phyloP scores from a whole-genome alignment of 257 asterid species.

The Solanum tacnaense region DNA sequence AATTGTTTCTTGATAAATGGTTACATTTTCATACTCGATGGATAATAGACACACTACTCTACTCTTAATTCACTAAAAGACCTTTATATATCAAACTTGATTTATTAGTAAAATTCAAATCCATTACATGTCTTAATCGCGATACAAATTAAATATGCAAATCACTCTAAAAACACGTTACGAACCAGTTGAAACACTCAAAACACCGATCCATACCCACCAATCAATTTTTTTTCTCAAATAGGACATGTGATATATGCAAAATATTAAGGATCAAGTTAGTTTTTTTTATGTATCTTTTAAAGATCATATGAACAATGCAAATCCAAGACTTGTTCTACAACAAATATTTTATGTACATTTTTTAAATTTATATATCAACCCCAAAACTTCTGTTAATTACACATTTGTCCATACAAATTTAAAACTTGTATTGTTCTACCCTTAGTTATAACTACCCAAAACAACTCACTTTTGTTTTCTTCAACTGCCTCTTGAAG shows the following conservation, averaged over 20 bases:
- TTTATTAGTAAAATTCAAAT: background rate
- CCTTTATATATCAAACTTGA: background rate
- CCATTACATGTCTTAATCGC: fast-evolving
- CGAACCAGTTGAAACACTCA: background rate
- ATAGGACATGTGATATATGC: background rate
- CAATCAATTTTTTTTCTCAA: background rate
- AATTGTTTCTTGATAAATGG: too few relatives aligned
- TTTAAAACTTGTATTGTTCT: background rate
- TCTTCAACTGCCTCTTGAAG: conserved; percentile 3
- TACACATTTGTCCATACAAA: background rate
- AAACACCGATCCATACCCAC: too few relatives aligned
- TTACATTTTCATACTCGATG: too few relatives aligned
- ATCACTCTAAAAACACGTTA: too few relatives aligned
- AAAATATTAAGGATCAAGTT: background rate
- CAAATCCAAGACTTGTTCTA: background rate
- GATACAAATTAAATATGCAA: too few relatives aligned
- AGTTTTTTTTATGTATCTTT: background rate
- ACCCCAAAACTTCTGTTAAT: background rate
- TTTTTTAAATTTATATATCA: background rate
- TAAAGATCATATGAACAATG: background rate
- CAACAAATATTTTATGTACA: background rate
- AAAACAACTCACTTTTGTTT: conserved; percentile 26
- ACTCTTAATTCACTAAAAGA: background rate
- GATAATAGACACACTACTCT: background rate
- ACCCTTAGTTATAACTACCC: conserved; percentile 34